Conservation (phyloP, 108 stramenopile species). For the Skeletonema grethae region DNA sequence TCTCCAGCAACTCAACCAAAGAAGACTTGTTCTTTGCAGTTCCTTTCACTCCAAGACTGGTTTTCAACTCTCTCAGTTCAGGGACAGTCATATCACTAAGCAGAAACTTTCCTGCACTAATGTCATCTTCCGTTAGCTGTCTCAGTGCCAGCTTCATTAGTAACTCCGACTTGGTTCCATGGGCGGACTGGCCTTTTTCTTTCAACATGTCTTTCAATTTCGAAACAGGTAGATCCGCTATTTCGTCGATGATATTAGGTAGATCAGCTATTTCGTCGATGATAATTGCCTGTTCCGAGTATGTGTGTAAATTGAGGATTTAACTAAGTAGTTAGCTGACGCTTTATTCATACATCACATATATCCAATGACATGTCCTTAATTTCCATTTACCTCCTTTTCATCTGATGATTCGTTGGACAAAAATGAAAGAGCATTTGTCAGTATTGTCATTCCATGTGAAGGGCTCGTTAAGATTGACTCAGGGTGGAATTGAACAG, state of each 20-base stretch:
- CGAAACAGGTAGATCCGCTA: conserved; percentile 36
- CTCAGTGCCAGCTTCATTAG: conserved; percentile 53
- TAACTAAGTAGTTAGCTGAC: conserved; percentile 3
- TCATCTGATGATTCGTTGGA: conserved; percentile 6
- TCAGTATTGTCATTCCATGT: conserved; percentile 83
- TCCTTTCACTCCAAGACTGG: conserved; percentile 33
- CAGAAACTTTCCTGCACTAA: conserved; percentile 40
- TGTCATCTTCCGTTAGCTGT: conserved; percentile 50
- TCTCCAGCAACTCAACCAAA: conserved; percentile 10
- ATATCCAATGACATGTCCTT: neutral
- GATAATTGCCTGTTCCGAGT: conserved; percentile 26
- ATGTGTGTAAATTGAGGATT: conserved; percentile 4
- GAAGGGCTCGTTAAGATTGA: conserved; percentile 91
- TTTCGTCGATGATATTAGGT: conserved; percentile 38
- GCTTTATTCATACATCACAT: neutral
- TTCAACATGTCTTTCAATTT: conserved; percentile 37
- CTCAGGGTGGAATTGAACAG: conserved; percentile 99
- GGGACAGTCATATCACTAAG: conserved; percentile 32
- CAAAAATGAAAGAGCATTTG: conserved; percentile 70
- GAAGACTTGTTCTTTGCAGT: conserved; percentile 18
- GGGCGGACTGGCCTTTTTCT: conserved; percentile 25
- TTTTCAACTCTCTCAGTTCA: conserved; percentile 49
- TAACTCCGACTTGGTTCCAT: conserved; percentile 63
- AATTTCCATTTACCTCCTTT: conserved; percentile 15
- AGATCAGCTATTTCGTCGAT: conserved; percentile 46